Conservation (phyloP, 331 rosid genomes). For the Rosa hybrid region DNA sequence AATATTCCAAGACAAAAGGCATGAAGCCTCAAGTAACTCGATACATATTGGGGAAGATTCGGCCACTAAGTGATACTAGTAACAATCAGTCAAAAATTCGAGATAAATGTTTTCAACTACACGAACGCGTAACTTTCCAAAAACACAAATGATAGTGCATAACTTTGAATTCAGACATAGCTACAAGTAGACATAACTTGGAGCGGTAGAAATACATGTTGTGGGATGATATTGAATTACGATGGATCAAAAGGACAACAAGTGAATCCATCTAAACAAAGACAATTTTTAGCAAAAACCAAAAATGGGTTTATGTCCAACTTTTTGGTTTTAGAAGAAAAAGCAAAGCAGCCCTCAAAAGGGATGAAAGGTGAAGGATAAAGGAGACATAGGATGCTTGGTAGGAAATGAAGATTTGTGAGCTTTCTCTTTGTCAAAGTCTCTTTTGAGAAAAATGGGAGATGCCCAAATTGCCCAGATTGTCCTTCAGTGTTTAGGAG, state of each 20-base stretch:
- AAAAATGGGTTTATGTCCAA: slow-evolving; percentile 32
- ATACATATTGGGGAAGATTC: background rate
- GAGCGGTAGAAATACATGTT: background rate
- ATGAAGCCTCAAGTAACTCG: background rate
- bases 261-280: slow-evolving; percentile 19
- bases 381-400: slow-evolving; percentile 89
- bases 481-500: slow-evolving; percentile 67
- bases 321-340: slow-evolving; percentile 32
- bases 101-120: background rate
- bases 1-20: background rate
- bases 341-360: slow-evolving; percentile 65
- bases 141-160: too few species aligned
- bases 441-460: slow-evolving; percentile 40
- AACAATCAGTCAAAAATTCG: too few species aligned
- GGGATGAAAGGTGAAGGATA: slow-evolving; percentile 72
- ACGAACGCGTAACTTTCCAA: too few species aligned
- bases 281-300: slow-evolving; percentile 27
- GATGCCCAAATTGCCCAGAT: slow-evolving; percentile 54
- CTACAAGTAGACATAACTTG: background rate
- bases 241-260: background rate
- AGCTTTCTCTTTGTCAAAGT: slow-evolving; percentile 78
- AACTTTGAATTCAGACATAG: background rate
- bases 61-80: too few species aligned
- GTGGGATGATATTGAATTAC: background rate
- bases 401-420: slow-evolving; percentile 69